These are phyloP conservation scores for Phyllosticta citriasiana DNA, from an alignment of 2,329 filamentous ascomycete species.

Conservation along the genomic window DNA sequence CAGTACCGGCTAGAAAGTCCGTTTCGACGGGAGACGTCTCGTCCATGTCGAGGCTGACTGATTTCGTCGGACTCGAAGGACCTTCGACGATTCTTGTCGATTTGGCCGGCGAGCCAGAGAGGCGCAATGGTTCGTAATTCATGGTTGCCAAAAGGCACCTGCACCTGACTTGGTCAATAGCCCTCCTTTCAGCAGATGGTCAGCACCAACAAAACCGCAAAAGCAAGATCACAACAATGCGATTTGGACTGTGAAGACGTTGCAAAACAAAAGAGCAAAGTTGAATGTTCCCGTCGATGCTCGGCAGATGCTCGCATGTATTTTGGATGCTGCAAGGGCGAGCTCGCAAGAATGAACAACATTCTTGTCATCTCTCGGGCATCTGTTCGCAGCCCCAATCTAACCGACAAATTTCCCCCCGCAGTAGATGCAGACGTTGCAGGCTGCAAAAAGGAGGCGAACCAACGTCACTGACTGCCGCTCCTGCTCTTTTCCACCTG, in stretches of 20 bases:
- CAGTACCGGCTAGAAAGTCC: slow-evolving; percentile 8
- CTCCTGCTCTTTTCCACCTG: neutral
- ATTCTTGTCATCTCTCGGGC: neutral
- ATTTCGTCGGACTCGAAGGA: slow-evolving; percentile 23
- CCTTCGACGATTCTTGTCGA: slow-evolving; percentile 22
- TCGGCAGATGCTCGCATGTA: neutral
- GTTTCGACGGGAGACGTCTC: slow-evolving; percentile 8
- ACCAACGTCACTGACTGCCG: slow-evolving; percentile 16
- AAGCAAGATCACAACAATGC: neutral
- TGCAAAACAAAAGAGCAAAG: neutral
- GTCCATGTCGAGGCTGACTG: slow-evolving; percentile 24
- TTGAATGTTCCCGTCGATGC: neutral
- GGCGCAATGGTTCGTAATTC: slow-evolving; percentile 5
- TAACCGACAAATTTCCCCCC: slow-evolving; percentile 25
- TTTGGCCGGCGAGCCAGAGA: slow-evolving; percentile 11
- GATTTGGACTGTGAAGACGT: neutral
- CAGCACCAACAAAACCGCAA: neutral
- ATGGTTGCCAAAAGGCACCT: neutral
- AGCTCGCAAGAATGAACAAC: neutral
- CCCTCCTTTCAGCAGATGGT: neutral
- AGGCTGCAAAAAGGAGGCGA: slow-evolving; percentile 23
- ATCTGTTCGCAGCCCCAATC: neutral
- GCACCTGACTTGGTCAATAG: neutral
- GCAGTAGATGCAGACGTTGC: slow-evolving; percentile 29
- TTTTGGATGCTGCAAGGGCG: neutral